Evolutionary conservation across 495 filamentous ascomycete species (phyloP).

Genomic region (Tuber umbilicatum): DNA sequence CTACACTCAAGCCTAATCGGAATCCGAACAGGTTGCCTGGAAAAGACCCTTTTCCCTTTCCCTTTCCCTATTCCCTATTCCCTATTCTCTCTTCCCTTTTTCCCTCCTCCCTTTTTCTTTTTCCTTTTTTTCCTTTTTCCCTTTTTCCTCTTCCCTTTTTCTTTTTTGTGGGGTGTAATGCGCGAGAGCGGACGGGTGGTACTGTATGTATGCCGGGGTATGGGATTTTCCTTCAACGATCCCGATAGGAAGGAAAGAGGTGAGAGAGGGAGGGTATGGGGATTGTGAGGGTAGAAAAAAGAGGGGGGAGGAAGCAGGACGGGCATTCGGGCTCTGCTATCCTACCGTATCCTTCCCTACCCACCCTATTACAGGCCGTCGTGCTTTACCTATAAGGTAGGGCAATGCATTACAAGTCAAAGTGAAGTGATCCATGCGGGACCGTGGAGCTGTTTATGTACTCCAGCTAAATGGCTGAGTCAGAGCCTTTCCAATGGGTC

Average conservation of each 20-base stretch:
- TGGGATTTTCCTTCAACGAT: not conserved
- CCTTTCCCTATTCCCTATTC: not conserved
- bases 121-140: not conserved
- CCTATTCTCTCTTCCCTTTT: not conserved
- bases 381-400: not conserved
- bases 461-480: slow-evolving; percentile 1
- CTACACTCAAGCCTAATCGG: not conserved
- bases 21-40: not conserved
- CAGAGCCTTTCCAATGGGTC: not conserved
- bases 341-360: not conserved
- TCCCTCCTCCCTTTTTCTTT: not conserved
- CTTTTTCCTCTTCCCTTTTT: not conserved
- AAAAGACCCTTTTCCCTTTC: not conserved
- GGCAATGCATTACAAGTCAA: not conserved
- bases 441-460: not conserved
- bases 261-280: not conserved
- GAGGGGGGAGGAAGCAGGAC: not conserved
- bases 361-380: not conserved
- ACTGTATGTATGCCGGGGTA: not conserved
- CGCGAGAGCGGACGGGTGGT: not conserved
- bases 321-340: not conserved
- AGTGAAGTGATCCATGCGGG: not conserved
- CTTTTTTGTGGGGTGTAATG: not conserved
- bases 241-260: slow-evolving; percentile 1
- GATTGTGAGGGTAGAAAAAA: not conserved